A percentile compares a stretch with the other conserved stretches of the same genome.
These are phyloP conservation scores for Coniochaeta sp. DNA, from an alignment of 2,329 filamentous ascomycete genomes.

Conservation along the genomic window DNA sequence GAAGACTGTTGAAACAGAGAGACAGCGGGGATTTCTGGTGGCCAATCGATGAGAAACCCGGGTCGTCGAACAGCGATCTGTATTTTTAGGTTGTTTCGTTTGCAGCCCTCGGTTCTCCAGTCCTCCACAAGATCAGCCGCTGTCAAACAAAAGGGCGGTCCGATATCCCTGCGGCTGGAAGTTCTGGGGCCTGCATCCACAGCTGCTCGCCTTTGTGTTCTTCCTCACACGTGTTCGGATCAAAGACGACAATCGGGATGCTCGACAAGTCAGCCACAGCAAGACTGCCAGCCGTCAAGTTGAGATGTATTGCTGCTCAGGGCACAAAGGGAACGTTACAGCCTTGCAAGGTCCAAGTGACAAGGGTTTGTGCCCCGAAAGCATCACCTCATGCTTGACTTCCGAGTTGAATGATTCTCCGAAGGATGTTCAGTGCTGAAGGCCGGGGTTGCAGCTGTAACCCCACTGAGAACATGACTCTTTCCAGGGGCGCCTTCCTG, in stretches of 20 bases:
- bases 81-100: slow-evolving; percentile 11
- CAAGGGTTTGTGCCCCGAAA: not conserved
- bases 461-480: not conserved
- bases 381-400: no score
- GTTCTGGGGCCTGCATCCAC: not conserved
- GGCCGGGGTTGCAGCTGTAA: not conserved
- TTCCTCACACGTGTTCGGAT: no score
- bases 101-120: not conserved
- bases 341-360: no score
- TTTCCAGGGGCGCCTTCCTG: not conserved
- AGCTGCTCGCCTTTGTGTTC: not conserved
- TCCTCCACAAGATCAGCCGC: not conserved
- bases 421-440: no score
- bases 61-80: not conserved
- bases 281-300: not conserved
- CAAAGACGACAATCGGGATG: no score
- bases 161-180: not conserved
- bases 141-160: not conserved
- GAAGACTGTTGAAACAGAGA: not conserved
- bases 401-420: no score
- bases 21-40: not conserved
- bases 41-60: not conserved
- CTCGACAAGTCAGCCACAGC: no score
- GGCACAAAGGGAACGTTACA: not conserved
- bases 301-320: no score